Conservation (phyloP, 768 basidiomycete genomes). For the Multifurca ochricompacta region DNA sequence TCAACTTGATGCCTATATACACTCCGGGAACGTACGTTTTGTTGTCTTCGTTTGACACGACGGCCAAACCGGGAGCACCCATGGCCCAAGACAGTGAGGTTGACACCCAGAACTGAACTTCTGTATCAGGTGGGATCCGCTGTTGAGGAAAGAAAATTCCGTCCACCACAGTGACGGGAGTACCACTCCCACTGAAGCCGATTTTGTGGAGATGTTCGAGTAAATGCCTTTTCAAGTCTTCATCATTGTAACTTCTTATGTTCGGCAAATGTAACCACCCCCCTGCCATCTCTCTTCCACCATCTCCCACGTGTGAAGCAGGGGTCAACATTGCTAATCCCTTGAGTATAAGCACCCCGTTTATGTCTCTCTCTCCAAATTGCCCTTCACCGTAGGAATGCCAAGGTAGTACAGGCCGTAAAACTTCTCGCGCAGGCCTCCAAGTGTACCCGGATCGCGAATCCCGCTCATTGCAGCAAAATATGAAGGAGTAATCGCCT, state of each 20-base stretch:
- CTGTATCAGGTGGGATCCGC: not conserved
- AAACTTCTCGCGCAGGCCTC: not conserved
- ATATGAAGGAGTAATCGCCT: conserved; percentile 23
- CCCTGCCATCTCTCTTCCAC: not conserved
- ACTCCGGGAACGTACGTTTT: not conserved
- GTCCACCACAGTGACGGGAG: not conserved
- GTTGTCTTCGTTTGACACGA: not conserved
- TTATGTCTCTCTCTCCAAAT: not conserved
- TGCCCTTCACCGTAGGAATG: not conserved
- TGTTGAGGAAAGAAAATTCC: conserved; percentile 3
- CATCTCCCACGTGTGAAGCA: not conserved
- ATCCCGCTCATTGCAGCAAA: conserved; percentile 10
- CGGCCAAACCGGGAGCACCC: not conserved
- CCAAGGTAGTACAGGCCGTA: not conserved
- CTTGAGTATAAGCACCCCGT: not conserved
- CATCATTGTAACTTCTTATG: not conserved
- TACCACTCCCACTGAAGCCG: not conserved
- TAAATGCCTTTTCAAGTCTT: not conserved
- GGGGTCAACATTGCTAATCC: not conserved
- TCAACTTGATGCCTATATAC: not conserved
- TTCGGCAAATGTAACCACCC: not conserved
- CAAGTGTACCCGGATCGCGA: not conserved
- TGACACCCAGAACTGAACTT: not conserved
- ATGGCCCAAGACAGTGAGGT: not conserved
- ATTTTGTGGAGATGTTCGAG: not conserved